A percentile compares a stretch with the other conserved stretches of the same genome.
Conservation (phyloP, 176 grass and related monocot species). For the Chrysopogon serrulatus region DNA sequence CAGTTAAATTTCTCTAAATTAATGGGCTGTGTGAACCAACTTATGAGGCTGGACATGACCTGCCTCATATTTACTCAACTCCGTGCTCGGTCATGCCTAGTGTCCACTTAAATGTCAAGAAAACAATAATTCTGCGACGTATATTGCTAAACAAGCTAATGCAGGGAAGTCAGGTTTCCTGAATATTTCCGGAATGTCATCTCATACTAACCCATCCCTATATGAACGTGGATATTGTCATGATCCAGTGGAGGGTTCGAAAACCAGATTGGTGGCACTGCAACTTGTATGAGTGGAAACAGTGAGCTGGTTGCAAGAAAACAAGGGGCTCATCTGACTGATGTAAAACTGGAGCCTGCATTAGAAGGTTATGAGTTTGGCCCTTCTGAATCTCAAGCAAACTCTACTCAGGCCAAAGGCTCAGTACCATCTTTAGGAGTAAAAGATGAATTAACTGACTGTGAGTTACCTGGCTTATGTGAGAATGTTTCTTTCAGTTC, state of each 20-base stretch:
- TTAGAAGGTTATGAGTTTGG: conserved; percentile 16
- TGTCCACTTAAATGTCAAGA: not conserved
- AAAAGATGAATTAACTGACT: conserved; percentile 30
- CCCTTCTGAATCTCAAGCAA: conserved; percentile 16
- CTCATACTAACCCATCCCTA: not conserved
- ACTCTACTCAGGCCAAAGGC: conserved; percentile 5
- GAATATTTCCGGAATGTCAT: not conserved
- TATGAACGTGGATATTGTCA: not conserved
- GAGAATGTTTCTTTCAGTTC: conserved; percentile 20
- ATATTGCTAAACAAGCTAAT: not conserved
- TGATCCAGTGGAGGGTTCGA: not conserved
- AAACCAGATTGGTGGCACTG: not conserved
- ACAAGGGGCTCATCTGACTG: conserved; percentile 7
- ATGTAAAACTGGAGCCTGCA: conserved; percentile 39
- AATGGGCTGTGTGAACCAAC: not conserved
- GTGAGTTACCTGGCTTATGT: conserved; percentile 3
- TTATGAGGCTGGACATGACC: not conserved
- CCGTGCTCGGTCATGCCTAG: not conserved
- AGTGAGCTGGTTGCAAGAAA: not conserved
- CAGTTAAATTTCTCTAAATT: not conserved
- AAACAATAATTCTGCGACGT: conserved; percentile 1
- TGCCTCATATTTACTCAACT: not conserved
- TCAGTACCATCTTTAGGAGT: conserved; percentile 16
- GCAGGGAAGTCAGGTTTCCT: not conserved
- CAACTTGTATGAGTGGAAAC: conserved; percentile 5